Evolutionary conservation across 2,329 filamentous ascomycete species (phyloP).

Genomic region (Exophiala alcalophila): DNA sequence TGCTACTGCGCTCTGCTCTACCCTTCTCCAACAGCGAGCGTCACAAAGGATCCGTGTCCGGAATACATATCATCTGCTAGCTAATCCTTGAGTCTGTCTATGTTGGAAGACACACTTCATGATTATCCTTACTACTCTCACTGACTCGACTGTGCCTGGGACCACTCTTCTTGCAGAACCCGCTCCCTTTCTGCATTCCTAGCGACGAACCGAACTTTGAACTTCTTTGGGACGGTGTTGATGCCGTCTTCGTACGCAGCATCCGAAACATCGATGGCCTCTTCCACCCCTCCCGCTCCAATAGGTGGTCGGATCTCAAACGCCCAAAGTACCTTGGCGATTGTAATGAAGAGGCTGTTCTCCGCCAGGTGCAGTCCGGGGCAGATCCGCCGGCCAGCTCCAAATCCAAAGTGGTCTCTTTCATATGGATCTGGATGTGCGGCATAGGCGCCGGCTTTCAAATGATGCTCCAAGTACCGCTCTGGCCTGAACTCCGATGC

Average conservation of each 20-base stretch:
- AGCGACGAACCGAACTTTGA: conserved; percentile 30
- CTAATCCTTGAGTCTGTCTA: too few species aligned
- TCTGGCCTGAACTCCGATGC: conserved; percentile 37
- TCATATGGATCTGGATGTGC: conserved; percentile 28
- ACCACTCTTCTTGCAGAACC: conserved; percentile 33
- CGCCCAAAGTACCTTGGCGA: conserved; percentile 51
- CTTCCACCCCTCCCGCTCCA: conserved; percentile 23
- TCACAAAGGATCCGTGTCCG: too few species aligned
- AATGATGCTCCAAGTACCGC: conserved; percentile 29
- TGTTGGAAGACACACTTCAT: too few species aligned
- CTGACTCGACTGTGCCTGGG: conserved; percentile 21
- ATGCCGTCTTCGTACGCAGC: conserved; percentile 35
- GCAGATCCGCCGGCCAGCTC: conserved; percentile 37
- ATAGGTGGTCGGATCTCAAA: conserved; percentile 41
- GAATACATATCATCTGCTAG: too few species aligned
- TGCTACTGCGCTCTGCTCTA: too few species aligned
- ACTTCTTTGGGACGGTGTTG: conserved; percentile 37
- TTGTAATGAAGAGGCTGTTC: conserved; percentile 48
- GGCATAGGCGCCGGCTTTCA: conserved; percentile 37
- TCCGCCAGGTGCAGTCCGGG: conserved; percentile 51
- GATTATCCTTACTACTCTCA: too few species aligned
- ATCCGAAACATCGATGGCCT: conserved; percentile 35
- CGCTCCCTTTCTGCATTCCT: conserved; percentile 29
- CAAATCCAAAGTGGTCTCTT: conserved; percentile 50
- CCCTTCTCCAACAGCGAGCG: too few species aligned